Evolutionary conservation across 139 green algal genomes (phyloP).

Genomic region (Chlorella sp.): DNA sequence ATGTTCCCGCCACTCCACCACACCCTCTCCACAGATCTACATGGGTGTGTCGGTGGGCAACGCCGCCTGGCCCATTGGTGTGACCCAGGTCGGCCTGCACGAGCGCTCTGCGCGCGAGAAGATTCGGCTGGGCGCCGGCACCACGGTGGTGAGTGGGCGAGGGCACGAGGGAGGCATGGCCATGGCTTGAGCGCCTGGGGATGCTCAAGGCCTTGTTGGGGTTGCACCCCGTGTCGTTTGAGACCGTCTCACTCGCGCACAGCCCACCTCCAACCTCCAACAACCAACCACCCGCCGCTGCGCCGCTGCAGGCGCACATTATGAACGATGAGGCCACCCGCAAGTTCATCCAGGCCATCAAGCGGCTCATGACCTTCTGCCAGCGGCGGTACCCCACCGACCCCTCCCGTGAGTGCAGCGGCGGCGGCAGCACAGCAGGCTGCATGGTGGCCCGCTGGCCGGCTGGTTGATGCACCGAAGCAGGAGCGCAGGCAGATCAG

Average conservation of each 20-base stretch:
- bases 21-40: slow-evolving; percentile 75
- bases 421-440: too few relatives aligned
- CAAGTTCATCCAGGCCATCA: slow-evolving; percentile 94
- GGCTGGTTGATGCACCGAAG: too few relatives aligned
- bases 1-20: too few relatives aligned
- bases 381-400: slow-evolving; percentile 90
- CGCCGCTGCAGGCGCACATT: slow-evolving; percentile 84
- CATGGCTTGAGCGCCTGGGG: too few relatives aligned
- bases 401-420: slow-evolving; percentile 57
- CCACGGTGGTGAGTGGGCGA: slow-evolving; percentile 18
- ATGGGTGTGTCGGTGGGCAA: slow-evolving; percentile 96
- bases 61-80: slow-evolving; percentile 97
- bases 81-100: slow-evolving; percentile 89
- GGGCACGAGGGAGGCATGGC: too few relatives aligned
- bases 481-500: too few relatives aligned
- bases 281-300: too few relatives aligned
- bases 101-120: slow-evolving; percentile 97
- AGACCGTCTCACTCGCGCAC: too few relatives aligned
- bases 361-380: slow-evolving; percentile 89
- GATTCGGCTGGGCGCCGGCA: slow-evolving; percentile 68
- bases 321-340: slow-evolving; percentile 99
- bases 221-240: too few relatives aligned
- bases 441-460: too few relatives aligned
- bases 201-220: too few relatives aligned
- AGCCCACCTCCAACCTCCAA: too few relatives aligned